Percentiles rank a stretch among this genome's conserved stretches.
Evolutionary conservation across 2,329 filamentous ascomycete species (phyloP).

Genomic region (Claviceps maximensis): DNA sequence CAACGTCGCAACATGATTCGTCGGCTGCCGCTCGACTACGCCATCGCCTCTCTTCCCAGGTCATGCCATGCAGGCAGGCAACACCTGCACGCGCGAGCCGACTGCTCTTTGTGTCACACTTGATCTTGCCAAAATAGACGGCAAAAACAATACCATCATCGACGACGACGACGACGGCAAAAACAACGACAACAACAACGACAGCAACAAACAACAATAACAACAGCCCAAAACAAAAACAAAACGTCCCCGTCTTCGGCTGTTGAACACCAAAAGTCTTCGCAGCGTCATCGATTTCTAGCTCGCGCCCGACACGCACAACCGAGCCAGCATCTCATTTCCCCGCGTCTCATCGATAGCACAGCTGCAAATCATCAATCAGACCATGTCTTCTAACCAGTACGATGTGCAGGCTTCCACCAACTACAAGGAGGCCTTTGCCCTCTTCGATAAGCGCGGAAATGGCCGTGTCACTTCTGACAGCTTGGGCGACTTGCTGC

Average conservation of each 20-base stretch:
- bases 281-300: background rate
- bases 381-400: slow-evolving; percentile 36
- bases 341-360: background rate
- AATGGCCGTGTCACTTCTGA: slow-evolving; percentile 82
- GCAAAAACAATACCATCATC: too few species aligned
- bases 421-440: slow-evolving; percentile 99
- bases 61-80: background rate
- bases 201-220: too few species aligned
- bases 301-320: background rate
- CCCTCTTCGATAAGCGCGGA: slow-evolving; percentile 98
- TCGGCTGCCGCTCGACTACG: background rate
- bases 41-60: background rate
- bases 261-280: background rate
- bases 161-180: too few species aligned
- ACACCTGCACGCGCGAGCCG: background rate
- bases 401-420: slow-evolving; percentile 55
- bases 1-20: slow-evolving; percentile 6
- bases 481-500: slow-evolving; percentile 81
- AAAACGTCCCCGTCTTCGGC: background rate
- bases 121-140: background rate
- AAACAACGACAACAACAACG: too few species aligned
- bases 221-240: background rate
- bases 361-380: background rate
- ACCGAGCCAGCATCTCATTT: background rate
- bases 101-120: background rate